Conservation (phyloP, 805 yeast species). For the Lachancea quebecensis region DNA sequence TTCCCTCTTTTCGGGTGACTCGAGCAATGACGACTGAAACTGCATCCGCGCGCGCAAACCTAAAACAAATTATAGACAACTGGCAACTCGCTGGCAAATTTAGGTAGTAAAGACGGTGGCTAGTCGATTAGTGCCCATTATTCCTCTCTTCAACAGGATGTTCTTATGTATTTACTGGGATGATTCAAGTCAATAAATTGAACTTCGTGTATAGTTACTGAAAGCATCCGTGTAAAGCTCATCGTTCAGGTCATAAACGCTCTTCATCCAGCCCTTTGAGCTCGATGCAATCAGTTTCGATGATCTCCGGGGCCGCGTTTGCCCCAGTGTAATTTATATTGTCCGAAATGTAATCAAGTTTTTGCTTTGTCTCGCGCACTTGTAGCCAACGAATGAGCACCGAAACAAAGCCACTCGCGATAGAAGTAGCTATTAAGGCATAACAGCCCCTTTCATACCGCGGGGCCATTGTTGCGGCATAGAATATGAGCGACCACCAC, state of each 20-base stretch:
- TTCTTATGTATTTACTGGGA: too few relatives aligned
- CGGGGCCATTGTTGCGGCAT: conserved; percentile 43
- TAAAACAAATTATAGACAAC: too few relatives aligned
- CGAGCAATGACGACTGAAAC: too few relatives aligned
- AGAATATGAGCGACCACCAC: conserved; percentile 50
- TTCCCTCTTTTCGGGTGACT: too few relatives aligned
- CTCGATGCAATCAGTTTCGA: not conserved
- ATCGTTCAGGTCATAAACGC: not conserved
- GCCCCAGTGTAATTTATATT: conserved; percentile 1
- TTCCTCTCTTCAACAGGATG: too few relatives aligned
- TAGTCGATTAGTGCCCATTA: too few relatives aligned
- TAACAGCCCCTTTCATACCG: conserved; percentile 42
- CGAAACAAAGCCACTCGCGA: conserved; percentile 34
- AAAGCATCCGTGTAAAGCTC: too few relatives aligned
- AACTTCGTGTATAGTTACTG: too few relatives aligned
- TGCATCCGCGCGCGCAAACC: too few relatives aligned
- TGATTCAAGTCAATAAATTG: too few relatives aligned
- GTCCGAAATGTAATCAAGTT: not conserved
- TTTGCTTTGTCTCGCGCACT: conserved; percentile 24
- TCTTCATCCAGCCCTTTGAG: not conserved
- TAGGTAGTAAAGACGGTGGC: too few relatives aligned
- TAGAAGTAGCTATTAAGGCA: conserved; percentile 46
- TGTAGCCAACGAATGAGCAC: conserved; percentile 36
- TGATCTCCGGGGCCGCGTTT: not conserved
- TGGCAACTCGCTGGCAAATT: too few relatives aligned